phyloP scores from a whole-genome alignment of 225 moss, liverwort and hornwort species.

The Anthoceros angustus region DNA sequence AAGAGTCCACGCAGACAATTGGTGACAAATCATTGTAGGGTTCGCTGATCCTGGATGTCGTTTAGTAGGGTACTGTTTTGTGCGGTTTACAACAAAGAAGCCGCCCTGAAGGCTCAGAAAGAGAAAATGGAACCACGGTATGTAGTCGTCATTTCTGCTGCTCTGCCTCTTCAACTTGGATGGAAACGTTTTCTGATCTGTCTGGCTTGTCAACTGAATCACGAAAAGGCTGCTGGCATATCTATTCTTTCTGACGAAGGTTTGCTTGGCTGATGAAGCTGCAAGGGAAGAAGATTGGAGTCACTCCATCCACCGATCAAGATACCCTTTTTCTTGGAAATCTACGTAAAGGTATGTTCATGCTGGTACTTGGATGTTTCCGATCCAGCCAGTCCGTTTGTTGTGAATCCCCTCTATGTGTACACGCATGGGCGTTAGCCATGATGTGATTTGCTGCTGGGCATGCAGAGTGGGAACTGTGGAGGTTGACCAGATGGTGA shows the following conservation, averaged over 20 bases:
- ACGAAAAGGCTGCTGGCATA: too few relatives aligned
- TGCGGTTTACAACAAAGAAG: slow-evolving; percentile 12
- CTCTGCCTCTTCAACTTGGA: not conserved
- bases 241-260: too few relatives aligned
- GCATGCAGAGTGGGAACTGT: slow-evolving; percentile 11
- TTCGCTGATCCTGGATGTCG: not conserved
- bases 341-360: slow-evolving; percentile 13
- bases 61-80: slow-evolving; percentile 15
- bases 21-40: too few relatives aligned
- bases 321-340: slow-evolving; percentile 17
- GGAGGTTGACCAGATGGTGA: slow-evolving; percentile 14
- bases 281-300: slow-evolving; percentile 13
- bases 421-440: not conserved
- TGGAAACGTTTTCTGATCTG: not conserved
- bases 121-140: slow-evolving; percentile 18
- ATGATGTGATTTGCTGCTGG: not conserved
- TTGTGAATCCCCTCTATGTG: not conserved
- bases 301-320: slow-evolving; percentile 13
- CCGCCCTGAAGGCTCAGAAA: slow-evolving; percentile 15
- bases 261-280: slow-evolving; percentile 1
- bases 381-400: not conserved
- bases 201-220: too few relatives aligned
- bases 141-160: not conserved
- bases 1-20: not conserved
- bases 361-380: not conserved